phyloP scores from a whole-genome alignment of 305 asterid genomes.

The Euphrasia arctica region DNA sequence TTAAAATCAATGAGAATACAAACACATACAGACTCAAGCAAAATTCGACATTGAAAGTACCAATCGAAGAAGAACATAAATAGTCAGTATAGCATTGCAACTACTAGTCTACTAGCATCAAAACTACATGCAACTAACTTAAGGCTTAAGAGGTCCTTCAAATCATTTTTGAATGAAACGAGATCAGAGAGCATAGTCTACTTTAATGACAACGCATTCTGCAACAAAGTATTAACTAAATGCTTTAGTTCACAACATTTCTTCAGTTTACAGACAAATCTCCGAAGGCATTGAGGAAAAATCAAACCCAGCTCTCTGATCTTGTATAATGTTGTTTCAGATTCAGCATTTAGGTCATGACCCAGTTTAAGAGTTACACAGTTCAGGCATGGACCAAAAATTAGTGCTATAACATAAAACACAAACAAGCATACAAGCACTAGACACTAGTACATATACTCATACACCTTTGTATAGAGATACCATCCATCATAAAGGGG shows the following conservation, averaged over 20 bases:
- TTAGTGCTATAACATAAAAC: background rate
- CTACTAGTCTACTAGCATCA: background rate
- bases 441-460: background rate
- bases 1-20: background rate
- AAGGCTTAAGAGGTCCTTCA: background rate
- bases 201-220: constrained; percentile 2
- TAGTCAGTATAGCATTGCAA: background rate
- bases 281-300: constrained; percentile 1
- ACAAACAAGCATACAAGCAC: background rate
- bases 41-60: constrained; percentile 7
- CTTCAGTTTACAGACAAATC: constrained; percentile 15
- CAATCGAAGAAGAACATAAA: constrained; percentile 1
- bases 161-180: constrained; percentile 1
- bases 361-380: background rate
- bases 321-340: background rate
- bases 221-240: constrained; percentile 7
- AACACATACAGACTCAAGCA: background rate
- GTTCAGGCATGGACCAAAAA: background rate
- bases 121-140: background rate
- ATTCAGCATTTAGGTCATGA: constrained; percentile 10
- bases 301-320: constrained; percentile 3
- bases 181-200: constrained; percentile 12
- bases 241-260: background rate
- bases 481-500: background rate
- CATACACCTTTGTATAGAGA: background rate